Conservation (phyloP, 179 eudicot species). For the Silene noctiflora region DNA sequence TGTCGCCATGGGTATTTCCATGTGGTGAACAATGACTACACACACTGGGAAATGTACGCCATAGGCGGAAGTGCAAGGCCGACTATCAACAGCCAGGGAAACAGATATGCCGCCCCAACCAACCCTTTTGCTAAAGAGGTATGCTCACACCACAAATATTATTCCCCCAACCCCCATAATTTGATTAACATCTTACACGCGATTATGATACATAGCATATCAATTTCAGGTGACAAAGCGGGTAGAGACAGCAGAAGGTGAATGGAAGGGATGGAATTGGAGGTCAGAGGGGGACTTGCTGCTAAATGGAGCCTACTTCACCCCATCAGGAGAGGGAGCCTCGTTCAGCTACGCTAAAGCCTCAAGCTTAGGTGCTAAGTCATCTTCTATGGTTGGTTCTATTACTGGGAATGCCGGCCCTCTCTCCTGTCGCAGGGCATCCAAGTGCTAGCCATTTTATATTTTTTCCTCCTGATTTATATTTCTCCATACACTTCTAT, state of each 20-base stretch:
- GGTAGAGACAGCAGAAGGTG: conserved; percentile 28
- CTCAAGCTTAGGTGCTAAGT: conserved; percentile 37
- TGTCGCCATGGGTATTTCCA: conserved; percentile 43
- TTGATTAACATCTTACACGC: background rate
- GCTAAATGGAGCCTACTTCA: conserved; percentile 40
- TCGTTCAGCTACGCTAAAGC: conserved; percentile 37
- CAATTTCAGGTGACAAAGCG: conserved; percentile 32
- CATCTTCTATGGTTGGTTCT: conserved; percentile 36
- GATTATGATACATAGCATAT: background rate
- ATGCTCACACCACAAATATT: background rate
- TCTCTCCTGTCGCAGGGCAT: conserved; percentile 34
- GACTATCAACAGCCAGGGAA: conserved; percentile 42
- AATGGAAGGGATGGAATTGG: conserved; percentile 42
- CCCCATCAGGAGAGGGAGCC: conserved; percentile 37
- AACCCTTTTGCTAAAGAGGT: conserved; percentile 37
- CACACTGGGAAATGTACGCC: conserved; percentile 45
- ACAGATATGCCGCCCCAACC: conserved; percentile 35
- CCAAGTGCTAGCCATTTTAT: conserved; percentile 28
- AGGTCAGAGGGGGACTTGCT: conserved; percentile 37
- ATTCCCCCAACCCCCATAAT: background rate
- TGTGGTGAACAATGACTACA: conserved; percentile 43
- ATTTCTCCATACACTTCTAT: conserved; percentile 17
- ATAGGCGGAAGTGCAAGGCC: conserved; percentile 42
- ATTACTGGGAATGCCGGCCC: conserved; percentile 35
- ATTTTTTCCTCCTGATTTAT: conserved; percentile 16